phyloP scores from a whole-genome alignment of 148 eudicot species.

The Polygonum maritimum region DNA sequence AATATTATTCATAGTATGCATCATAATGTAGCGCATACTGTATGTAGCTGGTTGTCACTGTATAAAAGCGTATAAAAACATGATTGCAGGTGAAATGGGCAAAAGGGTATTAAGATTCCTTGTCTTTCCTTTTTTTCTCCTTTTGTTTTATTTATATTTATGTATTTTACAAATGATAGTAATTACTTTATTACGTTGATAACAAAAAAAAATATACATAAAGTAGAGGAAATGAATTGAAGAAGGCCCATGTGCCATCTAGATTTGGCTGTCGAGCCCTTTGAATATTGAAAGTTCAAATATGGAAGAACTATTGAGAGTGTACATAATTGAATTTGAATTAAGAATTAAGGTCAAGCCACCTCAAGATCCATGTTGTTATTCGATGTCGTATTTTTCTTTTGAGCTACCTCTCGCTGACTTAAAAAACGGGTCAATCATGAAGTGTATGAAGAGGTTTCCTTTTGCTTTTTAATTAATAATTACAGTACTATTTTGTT shows the following conservation, averaged over 20 bases:
- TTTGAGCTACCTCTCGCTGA: not conserved
- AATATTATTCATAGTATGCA: not conserved
- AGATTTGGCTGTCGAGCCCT: not conserved
- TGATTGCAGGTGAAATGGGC: slow-evolving; percentile 7
- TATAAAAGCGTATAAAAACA: not conserved
- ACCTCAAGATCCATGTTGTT: not conserved
- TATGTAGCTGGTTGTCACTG: not conserved
- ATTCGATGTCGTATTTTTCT: not conserved
- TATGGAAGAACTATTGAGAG: not conserved
- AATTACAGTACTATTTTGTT: no score
- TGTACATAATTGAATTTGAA: not conserved
- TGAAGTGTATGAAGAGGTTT: not conserved
- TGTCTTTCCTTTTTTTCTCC: not conserved
- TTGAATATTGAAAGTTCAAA: not conserved
- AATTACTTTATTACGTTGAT: not conserved
- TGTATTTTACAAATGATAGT: not conserved
- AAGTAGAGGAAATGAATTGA: not conserved
- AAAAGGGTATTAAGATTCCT: not conserved
- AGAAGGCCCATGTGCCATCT: slow-evolving; percentile 6
- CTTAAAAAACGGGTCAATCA: slow-evolving; percentile 1
- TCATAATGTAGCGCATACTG: not conserved
- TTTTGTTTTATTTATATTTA: not conserved
- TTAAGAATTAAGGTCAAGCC: not conserved
- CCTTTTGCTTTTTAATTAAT: not conserved
- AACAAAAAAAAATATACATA: not conserved